Conservation (phyloP, 2,329 filamentous ascomycete species). For the Pseudovirgaria hyperparasitica region DNA sequence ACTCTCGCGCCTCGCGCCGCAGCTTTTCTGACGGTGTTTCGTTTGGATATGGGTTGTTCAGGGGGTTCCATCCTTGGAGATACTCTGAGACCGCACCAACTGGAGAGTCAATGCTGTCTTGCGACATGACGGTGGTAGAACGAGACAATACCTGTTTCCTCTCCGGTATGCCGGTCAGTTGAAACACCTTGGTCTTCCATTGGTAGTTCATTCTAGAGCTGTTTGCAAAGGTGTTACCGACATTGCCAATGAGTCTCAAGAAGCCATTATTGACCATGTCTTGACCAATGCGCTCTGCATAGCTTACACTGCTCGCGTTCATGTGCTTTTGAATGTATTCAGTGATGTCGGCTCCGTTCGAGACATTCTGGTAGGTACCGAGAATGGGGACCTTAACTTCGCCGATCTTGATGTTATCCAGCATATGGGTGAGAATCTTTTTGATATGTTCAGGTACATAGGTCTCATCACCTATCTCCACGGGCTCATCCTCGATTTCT, state of each 20-base stretch:
- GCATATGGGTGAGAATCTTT: constrained; percentile 75
- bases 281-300: constrained; percentile 89
- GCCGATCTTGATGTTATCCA: constrained; percentile 73
- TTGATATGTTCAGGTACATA: constrained; percentile 81
- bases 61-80: constrained; percentile 80
- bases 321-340: constrained; percentile 89
- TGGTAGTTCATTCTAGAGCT: constrained; percentile 97
- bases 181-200: constrained; percentile 87
- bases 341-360: constrained; percentile 81
- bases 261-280: constrained; percentile 80
- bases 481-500: constrained; percentile 60
- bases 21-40: constrained; percentile 81
- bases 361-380: constrained; percentile 88
- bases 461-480: constrained; percentile 82
- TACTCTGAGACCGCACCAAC: constrained; percentile 80
- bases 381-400: constrained; percentile 94
- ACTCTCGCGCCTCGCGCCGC: constrained; percentile 75
- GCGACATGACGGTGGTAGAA: constrained; percentile 56
- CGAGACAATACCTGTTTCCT: constrained; percentile 65
- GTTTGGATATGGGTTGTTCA: constrained; percentile 83
- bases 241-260: constrained; percentile 80
- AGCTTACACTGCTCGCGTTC: constrained; percentile 70
- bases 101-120: constrained; percentile 55
- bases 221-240: constrained; percentile 92
- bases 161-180: constrained; percentile 74